A percentile compares a stretch with the other conserved stretches of the same genome.
These are phyloP conservation scores for Goffeauzyma gilvescens DNA, from an alignment of 768 basidiomycete genomes.

Conservation along the genomic window DNA sequence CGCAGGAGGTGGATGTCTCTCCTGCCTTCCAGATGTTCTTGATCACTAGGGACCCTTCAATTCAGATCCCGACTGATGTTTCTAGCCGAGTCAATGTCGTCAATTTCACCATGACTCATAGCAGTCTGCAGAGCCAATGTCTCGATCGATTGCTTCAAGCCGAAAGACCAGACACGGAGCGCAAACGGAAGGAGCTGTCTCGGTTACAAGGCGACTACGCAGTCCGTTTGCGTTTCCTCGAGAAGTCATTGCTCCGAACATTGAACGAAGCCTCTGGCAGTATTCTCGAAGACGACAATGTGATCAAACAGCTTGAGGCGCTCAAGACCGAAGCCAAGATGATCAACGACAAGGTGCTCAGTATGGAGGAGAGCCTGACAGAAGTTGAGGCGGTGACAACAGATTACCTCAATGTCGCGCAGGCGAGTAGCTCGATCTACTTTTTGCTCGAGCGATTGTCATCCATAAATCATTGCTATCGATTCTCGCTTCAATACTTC, in stretches of 20 bases:
- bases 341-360: conserved; percentile 84
- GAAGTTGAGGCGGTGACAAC: conserved; percentile 91
- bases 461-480: conserved; percentile 90
- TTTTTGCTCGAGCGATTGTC: conserved; percentile 91
- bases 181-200: conserved; percentile 86
- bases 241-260: conserved; percentile 79
- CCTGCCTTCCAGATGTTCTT: conserved; percentile 99
- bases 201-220: conserved; percentile 97
- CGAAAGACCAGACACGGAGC: conserved; percentile 88
- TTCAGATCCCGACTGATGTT: conserved; percentile 95
- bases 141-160: conserved; percentile 91
- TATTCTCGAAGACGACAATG: conserved; percentile 87
- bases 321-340: conserved; percentile 91
- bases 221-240: conserved; percentile 71
- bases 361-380: conserved; percentile 85
- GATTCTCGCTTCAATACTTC: conserved; percentile 95
- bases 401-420: conserved; percentile 83
- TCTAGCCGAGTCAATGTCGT: conserved; percentile 92
- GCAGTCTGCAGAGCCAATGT: conserved; percentile 94
- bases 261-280: conserved; percentile 93
- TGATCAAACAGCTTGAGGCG: conserved; percentile 86
- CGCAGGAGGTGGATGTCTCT: conserved; percentile 97
- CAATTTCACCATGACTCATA: conserved; percentile 96
- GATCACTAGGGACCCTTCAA: conserved; percentile 86
- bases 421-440: conserved; percentile 89